Evolutionary conservation across 176 grass and related monocot genomes (phyloP).

Genomic region (Musa beccarii): DNA sequence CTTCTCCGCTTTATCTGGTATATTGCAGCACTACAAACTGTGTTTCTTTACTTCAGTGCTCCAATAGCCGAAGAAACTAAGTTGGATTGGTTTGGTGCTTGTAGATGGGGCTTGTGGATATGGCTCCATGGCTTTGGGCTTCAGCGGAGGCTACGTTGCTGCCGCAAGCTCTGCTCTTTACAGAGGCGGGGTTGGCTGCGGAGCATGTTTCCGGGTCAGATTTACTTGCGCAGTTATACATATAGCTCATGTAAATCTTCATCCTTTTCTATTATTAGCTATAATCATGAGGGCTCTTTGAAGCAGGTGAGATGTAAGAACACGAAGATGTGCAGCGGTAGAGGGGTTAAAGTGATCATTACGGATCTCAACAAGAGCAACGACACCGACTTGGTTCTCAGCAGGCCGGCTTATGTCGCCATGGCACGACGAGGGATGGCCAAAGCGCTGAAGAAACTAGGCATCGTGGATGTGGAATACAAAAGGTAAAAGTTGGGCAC

Average conservation of each 20-base stretch:
- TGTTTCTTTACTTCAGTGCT: neutral
- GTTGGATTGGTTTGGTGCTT: neutral
- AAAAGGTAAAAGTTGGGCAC: constrained; percentile 42
- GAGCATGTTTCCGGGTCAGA: constrained; percentile 64
- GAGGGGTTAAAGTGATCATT: constrained; percentile 53
- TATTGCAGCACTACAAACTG: neutral
- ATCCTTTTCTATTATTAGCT: neutral
- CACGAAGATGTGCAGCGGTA: constrained; percentile 29
- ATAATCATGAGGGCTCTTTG: constrained; percentile 45
- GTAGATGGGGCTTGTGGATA: constrained; percentile 80
- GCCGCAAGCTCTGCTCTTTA: constrained; percentile 38
- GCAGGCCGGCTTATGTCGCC: constrained; percentile 39
- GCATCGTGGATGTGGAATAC: constrained; percentile 59
- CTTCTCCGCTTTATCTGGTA: constrained; percentile 41
- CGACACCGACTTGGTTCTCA: constrained; percentile 50
- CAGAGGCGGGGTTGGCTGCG: constrained; percentile 60
- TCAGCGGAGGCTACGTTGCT: constrained; percentile 42
- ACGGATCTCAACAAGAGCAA: constrained; percentile 57
- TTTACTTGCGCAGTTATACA: neutral
- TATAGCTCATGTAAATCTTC: neutral
- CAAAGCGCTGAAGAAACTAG: constrained; percentile 20
- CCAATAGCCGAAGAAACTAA: neutral
- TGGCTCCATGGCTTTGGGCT: constrained; percentile 43
- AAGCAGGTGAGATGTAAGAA: constrained; percentile 73
- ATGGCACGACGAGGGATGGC: constrained; percentile 66